Evolutionary conservation across 2,329 filamentous ascomycete genomes (phyloP), one percentile per base, ranked within the genome.

Genomic region (Monilinia laxa): DNA sequence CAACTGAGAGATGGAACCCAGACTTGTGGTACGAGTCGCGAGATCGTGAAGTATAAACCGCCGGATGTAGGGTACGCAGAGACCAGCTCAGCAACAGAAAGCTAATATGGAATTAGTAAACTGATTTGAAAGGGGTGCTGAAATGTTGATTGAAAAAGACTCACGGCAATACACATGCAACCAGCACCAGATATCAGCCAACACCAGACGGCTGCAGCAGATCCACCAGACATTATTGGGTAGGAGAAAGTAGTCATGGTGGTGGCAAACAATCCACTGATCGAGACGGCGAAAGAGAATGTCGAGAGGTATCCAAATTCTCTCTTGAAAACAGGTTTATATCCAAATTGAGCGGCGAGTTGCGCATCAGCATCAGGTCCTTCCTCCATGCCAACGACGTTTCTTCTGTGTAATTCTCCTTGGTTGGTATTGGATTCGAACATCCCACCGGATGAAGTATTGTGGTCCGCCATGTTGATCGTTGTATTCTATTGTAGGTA

Each of bases 261-360:
- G 11, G 83, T 85, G 38, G 83, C 80, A 72, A 84, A 86, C 25
- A 86, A 78, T 54, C 84, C 84, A 59, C 79, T 81, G 71, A 87
- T 84, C 71, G 80, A 82, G 72, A 87, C 82, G 62, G 85, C 85
- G 72, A 87, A 87, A 64, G 84, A 86, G 75, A 87, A 85, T 69
- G 83, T 84, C 69, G 84, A 85, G 18, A 84, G 77, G 65, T 84
- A 85, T 66, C 81, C 81, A 70, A 87, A 87, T 71, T 87, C 83
- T 70, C 85, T 81, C 75, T 84, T 84, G 77, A 86, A 85, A 64
- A 86, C 84, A 75, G 83, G 71, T 38, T 73, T 74, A 62, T 76
- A 76, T 42, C 75, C 74, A 67, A 75, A 76, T 47, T 75, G 67
- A 23, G 71, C 70, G n/a, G 74, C 73, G 20, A 77, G 68, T 60